Conservation (phyloP, 2,329 filamentous ascomycete species). For the Fusarium sp. region DNA sequence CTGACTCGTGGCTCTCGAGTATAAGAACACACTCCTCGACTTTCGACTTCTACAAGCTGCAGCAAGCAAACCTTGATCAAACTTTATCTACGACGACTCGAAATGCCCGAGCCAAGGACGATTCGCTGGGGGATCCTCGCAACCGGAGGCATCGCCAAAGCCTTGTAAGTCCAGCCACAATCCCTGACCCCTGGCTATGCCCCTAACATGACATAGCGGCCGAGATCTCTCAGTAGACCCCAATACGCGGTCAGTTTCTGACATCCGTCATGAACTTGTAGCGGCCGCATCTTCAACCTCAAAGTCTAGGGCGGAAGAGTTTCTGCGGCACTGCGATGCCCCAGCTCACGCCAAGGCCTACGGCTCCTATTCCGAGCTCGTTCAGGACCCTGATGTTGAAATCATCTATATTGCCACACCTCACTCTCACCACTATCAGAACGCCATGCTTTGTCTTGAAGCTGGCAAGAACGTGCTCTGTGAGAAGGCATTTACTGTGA, state of each 20-base stretch:
- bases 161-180: background rate
- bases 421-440: constrained; percentile 92
- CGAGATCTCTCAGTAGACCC: constrained; percentile 83
- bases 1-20: background rate
- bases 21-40: background rate
- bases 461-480: constrained; percentile 88
- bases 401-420: constrained; percentile 90
- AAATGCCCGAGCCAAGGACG: background rate
- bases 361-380: constrained; percentile 83
- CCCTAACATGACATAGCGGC: background rate
- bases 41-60: background rate
- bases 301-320: constrained; percentile 73
- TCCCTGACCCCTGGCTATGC: background rate
- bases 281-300: constrained; percentile 83
- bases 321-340: constrained; percentile 76
- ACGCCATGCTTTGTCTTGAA: constrained; percentile 81
- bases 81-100: background rate
- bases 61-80: background rate
- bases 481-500: constrained; percentile 90
- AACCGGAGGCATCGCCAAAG: constrained; percentile 6
- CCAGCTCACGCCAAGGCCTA: constrained; percentile 76
- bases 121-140: constrained; percentile 12
- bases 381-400: constrained; percentile 80
- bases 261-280: constrained; percentile 81
- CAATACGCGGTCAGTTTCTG: constrained; percentile 71